Conservation (phyloP, 495 filamentous ascomycete genomes). For the Penicillium samsonianum region DNA sequence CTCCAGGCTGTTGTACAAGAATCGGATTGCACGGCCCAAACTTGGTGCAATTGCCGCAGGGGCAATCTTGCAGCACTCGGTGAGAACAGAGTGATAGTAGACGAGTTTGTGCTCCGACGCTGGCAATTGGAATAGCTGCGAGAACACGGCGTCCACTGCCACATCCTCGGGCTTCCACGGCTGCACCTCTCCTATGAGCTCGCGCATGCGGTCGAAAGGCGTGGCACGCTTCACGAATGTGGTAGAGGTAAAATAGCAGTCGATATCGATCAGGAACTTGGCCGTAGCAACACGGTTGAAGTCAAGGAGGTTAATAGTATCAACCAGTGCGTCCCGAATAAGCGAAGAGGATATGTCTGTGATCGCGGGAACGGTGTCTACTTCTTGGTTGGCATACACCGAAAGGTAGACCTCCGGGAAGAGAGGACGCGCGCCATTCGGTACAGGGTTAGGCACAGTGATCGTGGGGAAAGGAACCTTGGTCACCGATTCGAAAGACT, state of each 20-base stretch:
- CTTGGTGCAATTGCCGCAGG: constrained; percentile 95
- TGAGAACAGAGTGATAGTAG: constrained; percentile 93
- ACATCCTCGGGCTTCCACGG: constrained; percentile 99
- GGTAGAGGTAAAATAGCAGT: constrained; percentile 85
- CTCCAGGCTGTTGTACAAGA: constrained; percentile 77
- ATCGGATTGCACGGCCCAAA: constrained; percentile 89
- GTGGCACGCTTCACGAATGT: constrained; percentile 93
- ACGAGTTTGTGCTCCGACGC: constrained; percentile 89
- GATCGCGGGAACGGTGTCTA: constrained; percentile 84
- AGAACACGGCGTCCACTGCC: constrained; percentile 94
- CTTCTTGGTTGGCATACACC: constrained; percentile 82
- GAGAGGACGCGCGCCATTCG: constrained; percentile 69
- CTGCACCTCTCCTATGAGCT: constrained; percentile 62
- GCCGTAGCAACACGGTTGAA: constrained; percentile 87
- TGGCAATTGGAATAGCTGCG: constrained; percentile 87
- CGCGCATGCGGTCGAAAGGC: constrained; percentile 82
- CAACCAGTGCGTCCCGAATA: constrained; percentile 80
- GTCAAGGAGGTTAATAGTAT: constrained; percentile 92
- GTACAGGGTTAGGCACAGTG: constrained; percentile 70
- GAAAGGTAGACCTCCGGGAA: constrained; percentile 95
- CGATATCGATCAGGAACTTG: constrained; percentile 87
- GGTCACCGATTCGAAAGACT: constrained; percentile 50
- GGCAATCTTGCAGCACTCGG: constrained; percentile 91
- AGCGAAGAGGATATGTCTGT: constrained; percentile 75
- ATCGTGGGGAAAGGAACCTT: constrained; percentile 79